Conservation (phyloP, 305 asterid genomes). For the Rubia balearica region DNA sequence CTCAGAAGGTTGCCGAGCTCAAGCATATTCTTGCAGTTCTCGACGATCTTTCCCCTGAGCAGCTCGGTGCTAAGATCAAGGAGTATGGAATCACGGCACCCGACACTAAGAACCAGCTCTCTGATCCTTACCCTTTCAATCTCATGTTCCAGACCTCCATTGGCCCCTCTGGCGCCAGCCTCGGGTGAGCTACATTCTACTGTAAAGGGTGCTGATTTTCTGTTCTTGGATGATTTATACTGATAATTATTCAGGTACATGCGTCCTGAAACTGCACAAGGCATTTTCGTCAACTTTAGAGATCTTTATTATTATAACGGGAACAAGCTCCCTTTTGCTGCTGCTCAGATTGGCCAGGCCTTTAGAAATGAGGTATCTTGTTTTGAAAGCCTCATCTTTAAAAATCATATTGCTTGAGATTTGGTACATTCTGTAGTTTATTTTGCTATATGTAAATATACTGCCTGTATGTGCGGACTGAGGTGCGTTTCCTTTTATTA, state of each 20-base stretch:
- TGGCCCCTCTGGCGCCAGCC: conserved; percentile 81
- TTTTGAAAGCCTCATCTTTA: background rate
- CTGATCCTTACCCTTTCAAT: conserved; percentile 87
- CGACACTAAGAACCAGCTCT: conserved; percentile 69
- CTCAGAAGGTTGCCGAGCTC: conserved; percentile 51
- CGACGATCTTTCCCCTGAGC: conserved; percentile 74
- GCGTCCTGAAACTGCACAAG: conserved; percentile 99
- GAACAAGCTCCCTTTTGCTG: conserved; percentile 92
- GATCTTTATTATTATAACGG: conserved; percentile 90
- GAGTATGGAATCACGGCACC: conserved; percentile 83
- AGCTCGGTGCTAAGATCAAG: conserved; percentile 79
- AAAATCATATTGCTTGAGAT: background rate
- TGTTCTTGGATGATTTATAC: background rate
- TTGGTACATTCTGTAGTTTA: background rate
- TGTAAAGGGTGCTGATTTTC: background rate
- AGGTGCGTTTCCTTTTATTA: background rate
- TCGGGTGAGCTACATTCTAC: conserved; percentile 48
- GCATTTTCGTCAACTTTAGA: conserved; percentile 89
- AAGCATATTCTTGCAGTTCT: conserved; percentile 72
- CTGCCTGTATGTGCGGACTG: background rate
- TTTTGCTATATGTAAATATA: background rate
- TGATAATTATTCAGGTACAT: conserved; percentile 42
- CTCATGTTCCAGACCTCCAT: conserved; percentile 94
- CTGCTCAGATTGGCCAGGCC: conserved; percentile 99
- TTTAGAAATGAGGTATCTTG: conserved; percentile 76